A percentile compares a stretch with the other conserved stretches of the same genome.
These are phyloP conservation scores for Boletus rex-veris DNA, from an alignment of 768 basidiomycete genomes.

Conservation along the genomic window DNA sequence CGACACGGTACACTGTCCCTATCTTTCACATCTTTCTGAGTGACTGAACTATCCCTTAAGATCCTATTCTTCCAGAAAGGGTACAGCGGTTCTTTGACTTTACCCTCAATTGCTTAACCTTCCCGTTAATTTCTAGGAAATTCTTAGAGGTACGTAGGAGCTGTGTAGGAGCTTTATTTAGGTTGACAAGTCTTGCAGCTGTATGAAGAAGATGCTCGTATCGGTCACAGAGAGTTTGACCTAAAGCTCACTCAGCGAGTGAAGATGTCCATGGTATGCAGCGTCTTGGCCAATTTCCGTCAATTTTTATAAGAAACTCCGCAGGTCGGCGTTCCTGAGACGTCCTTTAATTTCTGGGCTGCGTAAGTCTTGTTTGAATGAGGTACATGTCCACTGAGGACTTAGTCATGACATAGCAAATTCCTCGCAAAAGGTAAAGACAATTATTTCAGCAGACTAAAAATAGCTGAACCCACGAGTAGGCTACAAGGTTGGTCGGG, in stretches of 20 bases:
- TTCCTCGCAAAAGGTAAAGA: constrained; percentile 62
- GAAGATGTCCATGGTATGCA: constrained; percentile 95
- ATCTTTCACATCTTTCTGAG: constrained; percentile 9
- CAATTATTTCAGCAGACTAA: too few relatives aligned
- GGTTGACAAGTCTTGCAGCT: constrained; percentile 36
- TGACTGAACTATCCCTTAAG: constrained; percentile 33
- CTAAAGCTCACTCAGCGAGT: constrained; percentile 88
- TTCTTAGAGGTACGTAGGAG: constrained; percentile 61
- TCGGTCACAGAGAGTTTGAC: constrained; percentile 94
- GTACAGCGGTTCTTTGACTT: constrained; percentile 34
- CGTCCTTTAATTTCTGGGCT: constrained; percentile 89
- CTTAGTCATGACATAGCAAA: constrained; percentile 45
- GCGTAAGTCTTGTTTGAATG: constrained; percentile 49
- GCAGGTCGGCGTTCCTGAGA: constrained; percentile 93
- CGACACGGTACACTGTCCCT: constrained; percentile 63
- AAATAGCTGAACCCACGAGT: background rate
- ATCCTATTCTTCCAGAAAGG: constrained; percentile 99
- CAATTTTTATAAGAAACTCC: background rate
- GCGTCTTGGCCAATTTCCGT: background rate
- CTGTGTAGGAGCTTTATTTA: background rate
- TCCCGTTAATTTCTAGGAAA: constrained; percentile 49
- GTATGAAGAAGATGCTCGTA: constrained; percentile 94
- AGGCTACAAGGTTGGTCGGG: constrained; percentile 94
- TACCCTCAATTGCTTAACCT: background rate
- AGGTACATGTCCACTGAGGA: constrained; percentile 1